Evolutionary conservation across 176 grass and related monocot species (phyloP), one percentile per base, ranked within the genome.

Genomic region (Bonia amplexicaulis): DNA sequence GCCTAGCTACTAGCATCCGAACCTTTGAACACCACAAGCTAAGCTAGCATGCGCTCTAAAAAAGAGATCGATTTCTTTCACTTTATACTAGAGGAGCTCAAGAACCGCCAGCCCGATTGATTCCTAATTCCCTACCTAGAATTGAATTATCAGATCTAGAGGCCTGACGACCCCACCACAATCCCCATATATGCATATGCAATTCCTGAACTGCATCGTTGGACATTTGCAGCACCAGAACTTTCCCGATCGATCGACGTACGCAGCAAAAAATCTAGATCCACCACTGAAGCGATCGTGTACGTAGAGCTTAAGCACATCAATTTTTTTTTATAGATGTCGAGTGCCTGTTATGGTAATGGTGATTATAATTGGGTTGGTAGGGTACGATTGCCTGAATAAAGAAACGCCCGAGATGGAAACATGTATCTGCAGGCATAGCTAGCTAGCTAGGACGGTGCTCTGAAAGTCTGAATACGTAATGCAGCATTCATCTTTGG

Each of bases 151-250:
- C 80, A 68, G 47, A 33, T 33, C 31, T 33, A 87, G 69, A 57
- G 75, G 12, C 2, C 16, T 46, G 31, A 33, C 31, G 87, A 40
- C 58, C 79, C 78, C 66, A 78, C 79, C 71, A 86, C 82, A 31
- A 74, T 19, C 69, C 65, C 57, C 11, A 6, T 77, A 57, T 58
- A 66, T 41, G 62, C 41, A 62, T 88, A 71, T 41, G 77, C 25
- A 82, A 86, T 52, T 73, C 88, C 9, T 57, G 26, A 48, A 67
- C 27, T 68, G 84, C 84, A 73, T 26, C 41, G 74, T 68, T 80
- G 80, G 80, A 69, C 74, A 79, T 58, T 49, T 31, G 68, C 62
- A 44, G 12, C 40, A 59, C 89, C 80, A 90, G 89, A 90, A 79
- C 74, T 74, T 90, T 90, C 84, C 69, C 6, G 84, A 74, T 35